Percentiles rank a stretch among this genome's conserved stretches.
phyloP scores from a whole-genome alignment of 345 rosid species.

The Syzygium aromaticum region DNA sequence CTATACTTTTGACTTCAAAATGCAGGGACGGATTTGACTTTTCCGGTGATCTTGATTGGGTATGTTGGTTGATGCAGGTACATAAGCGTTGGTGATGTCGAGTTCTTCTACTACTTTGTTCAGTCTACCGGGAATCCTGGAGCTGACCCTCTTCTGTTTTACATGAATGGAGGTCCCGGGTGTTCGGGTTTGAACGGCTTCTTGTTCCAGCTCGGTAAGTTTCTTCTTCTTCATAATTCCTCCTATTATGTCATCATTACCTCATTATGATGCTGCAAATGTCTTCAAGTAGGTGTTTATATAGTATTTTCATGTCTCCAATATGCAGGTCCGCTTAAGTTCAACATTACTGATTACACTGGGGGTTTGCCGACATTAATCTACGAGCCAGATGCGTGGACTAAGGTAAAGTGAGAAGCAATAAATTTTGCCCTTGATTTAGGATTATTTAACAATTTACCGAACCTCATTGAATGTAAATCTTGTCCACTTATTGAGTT shows the following conservation, averaged over 20 bases:
- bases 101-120: not conserved
- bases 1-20: not conserved
- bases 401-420: not conserved
- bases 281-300: not conserved
- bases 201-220: not conserved
- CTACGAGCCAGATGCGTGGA: not conserved
- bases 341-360: constrained; percentile 6
- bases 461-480: not conserved
- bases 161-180: not conserved
- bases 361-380: constrained; percentile 13
- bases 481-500: not conserved
- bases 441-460: not conserved
- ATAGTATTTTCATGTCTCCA: not conserved
- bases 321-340: constrained; percentile 15
- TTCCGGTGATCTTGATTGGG: not conserved
- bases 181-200: not conserved
- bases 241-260: not conserved
- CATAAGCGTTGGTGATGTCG: not conserved
- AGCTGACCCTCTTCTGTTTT: not conserved
- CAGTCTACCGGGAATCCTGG: not conserved
- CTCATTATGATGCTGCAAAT: not conserved
- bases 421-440: not conserved
- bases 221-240: not conserved
- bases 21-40: not conserved
- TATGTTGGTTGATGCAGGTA: not conserved